Evolutionary conservation across 768 basidiomycete genomes (phyloP).

Genomic region (Boletus rex-veris): DNA sequence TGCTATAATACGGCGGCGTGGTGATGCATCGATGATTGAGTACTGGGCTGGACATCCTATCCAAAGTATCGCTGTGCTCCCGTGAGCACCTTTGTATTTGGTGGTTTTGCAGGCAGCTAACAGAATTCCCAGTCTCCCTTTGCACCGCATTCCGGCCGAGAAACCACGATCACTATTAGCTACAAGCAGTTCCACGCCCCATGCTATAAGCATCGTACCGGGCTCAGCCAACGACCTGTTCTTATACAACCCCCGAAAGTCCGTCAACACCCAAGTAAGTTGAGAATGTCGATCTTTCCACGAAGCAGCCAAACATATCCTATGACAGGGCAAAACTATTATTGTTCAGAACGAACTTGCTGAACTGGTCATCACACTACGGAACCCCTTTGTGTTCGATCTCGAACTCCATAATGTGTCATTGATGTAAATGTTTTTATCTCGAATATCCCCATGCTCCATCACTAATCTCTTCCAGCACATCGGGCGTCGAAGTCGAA

Average conservation of each 20-base stretch:
- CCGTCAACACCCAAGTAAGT: conserved; percentile 54
- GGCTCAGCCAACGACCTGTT: conserved; percentile 73
- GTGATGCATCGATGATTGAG: conserved; percentile 63
- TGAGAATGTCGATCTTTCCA: not conserved
- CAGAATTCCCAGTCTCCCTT: conserved; percentile 51
- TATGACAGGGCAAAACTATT: conserved; percentile 49
- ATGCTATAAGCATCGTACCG: conserved; percentile 46
- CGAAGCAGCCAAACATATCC: conserved; percentile 1
- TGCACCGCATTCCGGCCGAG: conserved; percentile 69
- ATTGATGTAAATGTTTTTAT: conserved; percentile 56
- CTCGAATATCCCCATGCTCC: not conserved
- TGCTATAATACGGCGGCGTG: conserved; percentile 71
- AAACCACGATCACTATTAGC: conserved; percentile 59
- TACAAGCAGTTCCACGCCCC: conserved; percentile 36
- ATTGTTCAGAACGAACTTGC: conserved; percentile 81
- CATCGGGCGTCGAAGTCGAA: conserved; percentile 75
- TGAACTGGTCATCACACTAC: conserved; percentile 80
- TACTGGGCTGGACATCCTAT: conserved; percentile 88
- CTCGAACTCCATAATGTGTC: conserved; percentile 80
- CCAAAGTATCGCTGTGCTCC: conserved; percentile 70
- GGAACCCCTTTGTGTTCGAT: conserved; percentile 91
- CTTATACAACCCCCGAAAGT: conserved; percentile 84
- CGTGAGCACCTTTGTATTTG: conserved; percentile 46
- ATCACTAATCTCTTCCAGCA: conserved; percentile 45
- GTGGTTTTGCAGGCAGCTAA: not conserved